These are phyloP conservation scores for Nadsonia fulvescens DNA, from an alignment of 805 yeast species.

Conservation along the genomic window DNA sequence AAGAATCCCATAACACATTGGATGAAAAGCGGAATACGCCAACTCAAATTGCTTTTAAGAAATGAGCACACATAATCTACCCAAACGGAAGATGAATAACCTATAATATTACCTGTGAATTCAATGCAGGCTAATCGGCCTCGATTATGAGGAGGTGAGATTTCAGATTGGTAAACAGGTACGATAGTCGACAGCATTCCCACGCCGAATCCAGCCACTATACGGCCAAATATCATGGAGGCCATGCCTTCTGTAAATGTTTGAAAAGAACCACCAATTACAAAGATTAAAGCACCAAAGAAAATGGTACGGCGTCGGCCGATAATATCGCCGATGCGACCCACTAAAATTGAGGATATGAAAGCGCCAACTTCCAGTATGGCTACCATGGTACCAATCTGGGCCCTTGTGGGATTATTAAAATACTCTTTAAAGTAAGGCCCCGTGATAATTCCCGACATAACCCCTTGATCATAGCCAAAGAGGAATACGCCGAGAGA, in stretches of 20 bases:
- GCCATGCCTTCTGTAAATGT: slow-evolving; percentile 36
- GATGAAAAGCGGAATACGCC: slow-evolving; percentile 65
- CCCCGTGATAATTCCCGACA: slow-evolving; percentile 72
- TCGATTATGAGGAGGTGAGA: slow-evolving; percentile 72
- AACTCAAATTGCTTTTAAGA: slow-evolving; percentile 39
- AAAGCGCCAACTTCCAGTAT: slow-evolving; percentile 80
- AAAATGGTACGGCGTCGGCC: slow-evolving; percentile 71
- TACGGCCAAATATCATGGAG: slow-evolving; percentile 53
- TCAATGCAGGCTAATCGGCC: slow-evolving; percentile 77
- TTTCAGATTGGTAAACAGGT: slow-evolving; percentile 77
- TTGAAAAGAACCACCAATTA: slow-evolving; percentile 64
- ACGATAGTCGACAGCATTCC: slow-evolving; percentile 72
- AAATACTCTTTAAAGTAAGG: slow-evolving; percentile 52
- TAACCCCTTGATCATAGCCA: slow-evolving; percentile 80
- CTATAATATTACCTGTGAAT: slow-evolving; percentile 71
- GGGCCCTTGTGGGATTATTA: slow-evolving; percentile 51
- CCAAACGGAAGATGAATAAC: slow-evolving; percentile 76
- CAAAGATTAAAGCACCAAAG: slow-evolving; percentile 61
- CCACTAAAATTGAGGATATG: slow-evolving; percentile 59
- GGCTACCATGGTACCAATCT: slow-evolving; percentile 75
- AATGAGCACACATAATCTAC: slow-evolving; percentile 62
- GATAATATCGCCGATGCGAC: slow-evolving; percentile 55
- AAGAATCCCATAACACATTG: slow-evolving; percentile 60
- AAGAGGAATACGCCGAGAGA: slow-evolving; percentile 41
- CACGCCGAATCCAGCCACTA: slow-evolving; percentile 71